Percentiles rank a stretch among this genome's conserved stretches.
Evolutionary conservation across 164 flowering plant species (phyloP).

Genomic region (Stephania japonica): DNA sequence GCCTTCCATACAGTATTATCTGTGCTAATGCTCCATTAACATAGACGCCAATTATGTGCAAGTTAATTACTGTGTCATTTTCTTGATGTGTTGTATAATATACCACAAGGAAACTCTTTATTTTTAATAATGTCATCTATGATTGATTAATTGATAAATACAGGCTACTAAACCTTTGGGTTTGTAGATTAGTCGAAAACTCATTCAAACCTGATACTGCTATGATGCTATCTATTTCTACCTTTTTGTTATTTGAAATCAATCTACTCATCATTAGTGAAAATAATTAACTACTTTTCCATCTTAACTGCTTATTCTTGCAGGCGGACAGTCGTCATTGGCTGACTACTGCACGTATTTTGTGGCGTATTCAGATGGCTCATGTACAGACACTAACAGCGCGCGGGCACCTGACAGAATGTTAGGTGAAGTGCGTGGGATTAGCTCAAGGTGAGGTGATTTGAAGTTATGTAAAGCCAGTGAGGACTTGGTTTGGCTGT

Average conservation of each 20-base stretch:
- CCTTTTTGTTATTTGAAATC: neutral
- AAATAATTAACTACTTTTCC: neutral
- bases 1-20: no score
- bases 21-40: no score
- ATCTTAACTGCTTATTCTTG: conserved; percentile 7
- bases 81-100: no score
- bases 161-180: neutral
- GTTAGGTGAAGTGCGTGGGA: conserved; percentile 98
- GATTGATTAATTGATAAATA: no score
- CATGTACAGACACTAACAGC: conserved; percentile 91
- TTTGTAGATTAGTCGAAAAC: neutral
- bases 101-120: no score
- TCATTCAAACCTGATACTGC: no score
- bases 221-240: neutral
- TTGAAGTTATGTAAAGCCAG: neutral
- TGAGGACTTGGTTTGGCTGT: neutral
- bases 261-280: neutral
- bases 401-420: conserved; percentile 96
- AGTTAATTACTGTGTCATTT: no score
- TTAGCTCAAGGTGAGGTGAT: conserved; percentile 67
- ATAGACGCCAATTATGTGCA: no score
- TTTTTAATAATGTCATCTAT: no score
- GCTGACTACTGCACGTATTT: conserved; percentile 98
- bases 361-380: conserved; percentile 99
- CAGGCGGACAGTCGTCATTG: conserved; percentile 97